Percentiles rank a stretch among this genome's conserved stretches.
phyloP scores from a whole-genome alignment of 129 eudicot species.

The Cynara cardunculus region DNA sequence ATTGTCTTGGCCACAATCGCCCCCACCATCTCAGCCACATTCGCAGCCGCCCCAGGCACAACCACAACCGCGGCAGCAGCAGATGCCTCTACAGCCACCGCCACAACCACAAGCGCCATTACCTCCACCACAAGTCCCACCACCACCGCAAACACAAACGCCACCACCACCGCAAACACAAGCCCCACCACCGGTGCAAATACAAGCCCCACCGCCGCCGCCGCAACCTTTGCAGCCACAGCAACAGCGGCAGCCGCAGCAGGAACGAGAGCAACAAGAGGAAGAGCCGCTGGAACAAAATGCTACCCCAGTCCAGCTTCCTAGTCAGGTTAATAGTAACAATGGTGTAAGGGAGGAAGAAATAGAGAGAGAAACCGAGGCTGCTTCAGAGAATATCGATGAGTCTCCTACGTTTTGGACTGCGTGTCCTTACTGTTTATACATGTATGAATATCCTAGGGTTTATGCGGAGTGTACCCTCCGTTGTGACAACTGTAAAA shows the following conservation, averaged over 20 bases:
- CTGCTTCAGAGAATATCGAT: conserved; percentile 22
- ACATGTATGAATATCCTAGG: conserved; percentile 68
- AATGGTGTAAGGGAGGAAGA: conserved; percentile 33
- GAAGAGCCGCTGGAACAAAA: not conserved
- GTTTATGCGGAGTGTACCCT: conserved; percentile 63
- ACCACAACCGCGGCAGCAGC: not conserved
- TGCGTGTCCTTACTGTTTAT: conserved; percentile 76
- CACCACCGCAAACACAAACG: not conserved
- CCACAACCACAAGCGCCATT: not conserved
- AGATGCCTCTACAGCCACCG: not conserved
- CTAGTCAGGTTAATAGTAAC: conserved; percentile 6
- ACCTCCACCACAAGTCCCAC: not conserved
- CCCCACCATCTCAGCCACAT: conserved; percentile 14
- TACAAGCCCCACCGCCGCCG: not conserved
- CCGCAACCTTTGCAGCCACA: not conserved
- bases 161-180: not conserved
- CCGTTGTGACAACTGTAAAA: conserved; percentile 69
- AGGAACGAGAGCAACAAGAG: conserved; percentile 3
- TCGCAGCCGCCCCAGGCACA: not conserved
- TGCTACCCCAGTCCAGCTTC: not conserved
- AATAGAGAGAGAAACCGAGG: conserved; percentile 4
- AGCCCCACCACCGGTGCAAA: not conserved
- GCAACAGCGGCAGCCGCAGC: not conserved
- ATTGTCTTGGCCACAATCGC: conserved; percentile 20
- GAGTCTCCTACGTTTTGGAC: conserved; percentile 66